phyloP scores from a whole-genome alignment of 75 land plant genomes.

The Sequoia sempervirens region DNA sequence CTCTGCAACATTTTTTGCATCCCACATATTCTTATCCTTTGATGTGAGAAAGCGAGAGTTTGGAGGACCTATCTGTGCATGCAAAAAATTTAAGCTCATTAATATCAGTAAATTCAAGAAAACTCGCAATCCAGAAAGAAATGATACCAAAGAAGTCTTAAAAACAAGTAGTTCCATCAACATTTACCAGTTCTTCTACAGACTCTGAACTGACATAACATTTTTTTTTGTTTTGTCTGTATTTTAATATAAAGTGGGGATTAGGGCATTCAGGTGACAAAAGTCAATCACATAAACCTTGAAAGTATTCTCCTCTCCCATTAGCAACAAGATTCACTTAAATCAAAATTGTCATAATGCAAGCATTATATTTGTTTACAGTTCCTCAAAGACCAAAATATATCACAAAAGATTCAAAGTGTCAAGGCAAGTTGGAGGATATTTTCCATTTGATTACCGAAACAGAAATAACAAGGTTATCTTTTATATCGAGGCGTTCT shows the following conservation, averaged over 20 bases:
- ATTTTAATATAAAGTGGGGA: background rate
- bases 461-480: constrained; percentile 82
- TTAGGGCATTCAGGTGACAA: background rate
- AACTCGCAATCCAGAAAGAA: background rate
- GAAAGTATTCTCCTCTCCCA: background rate
- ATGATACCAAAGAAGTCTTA: background rate
- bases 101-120: background rate
- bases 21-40: constrained; percentile 64
- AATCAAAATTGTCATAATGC: background rate
- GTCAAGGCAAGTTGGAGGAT: background rate
- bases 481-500: constrained; percentile 79
- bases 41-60: constrained; percentile 53
- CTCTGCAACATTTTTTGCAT: constrained; percentile 76
- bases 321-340: background rate
- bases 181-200: background rate
- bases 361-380: background rate
- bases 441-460: constrained; percentile 37
- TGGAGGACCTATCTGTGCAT: constrained; percentile 78
- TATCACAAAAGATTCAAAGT: background rate
- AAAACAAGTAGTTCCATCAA: background rate
- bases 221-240: background rate
- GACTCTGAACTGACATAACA: background rate
- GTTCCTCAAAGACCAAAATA: constrained; percentile 4
- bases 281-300: background rate
- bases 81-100: background rate